Evolutionary conservation across 1,284 basidiomycete species (phyloP).

Genomic region (Malassezia psittaci): DNA sequence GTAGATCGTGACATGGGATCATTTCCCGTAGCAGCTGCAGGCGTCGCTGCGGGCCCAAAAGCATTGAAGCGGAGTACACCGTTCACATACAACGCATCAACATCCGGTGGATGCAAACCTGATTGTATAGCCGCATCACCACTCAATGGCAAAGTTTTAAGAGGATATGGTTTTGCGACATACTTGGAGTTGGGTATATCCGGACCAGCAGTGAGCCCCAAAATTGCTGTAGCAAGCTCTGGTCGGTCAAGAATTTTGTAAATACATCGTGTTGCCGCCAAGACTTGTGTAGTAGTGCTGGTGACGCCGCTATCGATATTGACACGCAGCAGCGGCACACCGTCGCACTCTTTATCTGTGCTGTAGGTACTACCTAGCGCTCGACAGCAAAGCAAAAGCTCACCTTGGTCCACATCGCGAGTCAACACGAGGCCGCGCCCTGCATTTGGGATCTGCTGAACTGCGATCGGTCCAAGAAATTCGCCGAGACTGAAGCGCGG

Average conservation of each 20-base stretch:
- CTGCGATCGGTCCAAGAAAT: conserved; percentile 32
- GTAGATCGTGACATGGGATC: conserved; percentile 30
- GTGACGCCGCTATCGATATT: conserved; percentile 35
- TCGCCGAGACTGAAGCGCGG: conserved; percentile 30
- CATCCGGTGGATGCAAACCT: not conserved
- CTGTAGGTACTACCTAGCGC: conserved; percentile 35
- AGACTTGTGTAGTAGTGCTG: conserved; percentile 43
- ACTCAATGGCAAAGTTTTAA: conserved; percentile 5
- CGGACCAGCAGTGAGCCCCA: conserved; percentile 44
- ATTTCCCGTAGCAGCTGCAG: conserved; percentile 19
- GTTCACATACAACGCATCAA: conserved; percentile 35
- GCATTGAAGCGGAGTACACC: conserved; percentile 46
- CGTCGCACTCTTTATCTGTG: conserved; percentile 24
- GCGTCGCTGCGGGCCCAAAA: conserved; percentile 39
- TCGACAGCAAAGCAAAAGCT: conserved; percentile 36
- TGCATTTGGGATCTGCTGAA: conserved; percentile 34
- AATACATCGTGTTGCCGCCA: conserved; percentile 39
- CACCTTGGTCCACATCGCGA: conserved; percentile 32
- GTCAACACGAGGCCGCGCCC: conserved; percentile 40
- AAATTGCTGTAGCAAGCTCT: conserved; percentile 28
- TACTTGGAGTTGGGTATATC: conserved; percentile 22
- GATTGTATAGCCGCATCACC: not conserved
- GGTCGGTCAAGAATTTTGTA: conserved; percentile 38
- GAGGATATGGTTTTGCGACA: conserved; percentile 29
- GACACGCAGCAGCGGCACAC: conserved; percentile 28